Conservation (phyloP, 164 flowering plant species). For the Stephania yunnanensis region DNA sequence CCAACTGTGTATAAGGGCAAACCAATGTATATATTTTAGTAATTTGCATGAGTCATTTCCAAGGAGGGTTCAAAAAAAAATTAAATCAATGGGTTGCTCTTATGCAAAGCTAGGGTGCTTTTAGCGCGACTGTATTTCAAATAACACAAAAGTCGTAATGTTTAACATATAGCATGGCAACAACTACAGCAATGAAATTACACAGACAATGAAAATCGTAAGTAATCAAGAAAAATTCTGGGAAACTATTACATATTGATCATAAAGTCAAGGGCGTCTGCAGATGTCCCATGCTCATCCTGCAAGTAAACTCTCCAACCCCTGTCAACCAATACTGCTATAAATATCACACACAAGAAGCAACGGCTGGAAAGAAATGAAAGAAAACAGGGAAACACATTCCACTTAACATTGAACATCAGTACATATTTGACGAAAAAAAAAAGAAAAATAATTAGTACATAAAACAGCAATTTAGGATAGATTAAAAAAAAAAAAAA, state of each 20-base stretch:
- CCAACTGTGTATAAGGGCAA: too few species aligned
- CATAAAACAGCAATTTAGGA: too few species aligned
- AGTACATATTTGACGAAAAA: too few species aligned
- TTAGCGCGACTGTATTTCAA: too few species aligned
- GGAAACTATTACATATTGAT: constrained; percentile 40
- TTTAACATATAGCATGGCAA: neutral
- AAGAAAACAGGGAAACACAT: neutral
- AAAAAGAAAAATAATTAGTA: neutral
- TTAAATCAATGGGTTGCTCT: too few species aligned
- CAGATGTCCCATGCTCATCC: constrained; percentile 80
- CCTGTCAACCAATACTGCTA: constrained; percentile 27
- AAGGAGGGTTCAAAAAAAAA: too few species aligned
- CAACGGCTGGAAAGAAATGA: neutral
- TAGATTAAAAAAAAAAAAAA: too few species aligned
- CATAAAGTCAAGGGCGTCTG: constrained; percentile 53
- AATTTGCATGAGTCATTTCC: too few species aligned
- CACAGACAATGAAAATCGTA: too few species aligned
- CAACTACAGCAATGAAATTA: neutral
- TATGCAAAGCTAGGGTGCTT: too few species aligned
- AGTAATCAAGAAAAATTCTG: neutral
- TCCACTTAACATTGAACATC: too few species aligned
- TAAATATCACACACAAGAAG: constrained; percentile 12
- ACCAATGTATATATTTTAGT: too few species aligned
- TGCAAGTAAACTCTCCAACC: constrained; percentile 90
- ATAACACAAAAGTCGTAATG: neutral